Base-by-base conservation (phyloP, 768 basidiomycete genomes). In the Psilocybe subaeruginosa region DNA sequence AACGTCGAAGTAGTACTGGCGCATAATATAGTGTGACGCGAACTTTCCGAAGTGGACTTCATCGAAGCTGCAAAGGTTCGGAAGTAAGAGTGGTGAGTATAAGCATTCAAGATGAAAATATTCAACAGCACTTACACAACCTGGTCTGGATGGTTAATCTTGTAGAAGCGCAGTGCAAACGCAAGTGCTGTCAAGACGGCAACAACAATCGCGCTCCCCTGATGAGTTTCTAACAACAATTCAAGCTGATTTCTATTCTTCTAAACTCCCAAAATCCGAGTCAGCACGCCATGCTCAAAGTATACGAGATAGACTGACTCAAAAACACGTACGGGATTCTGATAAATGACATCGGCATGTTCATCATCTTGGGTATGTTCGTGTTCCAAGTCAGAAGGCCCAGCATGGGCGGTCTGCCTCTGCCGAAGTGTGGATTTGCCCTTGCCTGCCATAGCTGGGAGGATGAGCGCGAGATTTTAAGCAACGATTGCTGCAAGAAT, bases 31-130 rank as follows among this genome's bases (percentile, higher is more conserved):
- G 76, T 95, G 92, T 4, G 93, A 87, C 11, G 97, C 96, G 72
- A 99, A 99, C 76, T 98, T 97, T 63, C 97, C 97, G 72, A 99
- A 99, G 72, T 99, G 97, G 11, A 98, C 97, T 77, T 99, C 96
- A 72, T 98, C 96, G 71, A 98, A 98, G 51, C 94, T 96, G 67
- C 11, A 51, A 27, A 51, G 33, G 33, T 31, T 29, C 5, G 51
- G 45, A 43, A 37, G 35, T n/a, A 45, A 33, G 8, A 45, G 23
- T 1, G 41, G 12, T 23, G n/a, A 30, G 57, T 37, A 50, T 41
- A 52, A 46, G n/a, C 33, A 30, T 7, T 53, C 43, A 54, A 27
- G 16, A 39, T 53, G 47, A 50, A 19, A 53, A 54, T 8, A 3
- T 17, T 31, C 51, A 57, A 33, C 43, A 35, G 47, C 33, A 82